A percentile compares a stretch with the other conserved stretches of the same genome.
Evolutionary conservation across 1,284 basidiomycete genomes (phyloP).

Genomic region (Pseudozyma sp.): DNA sequence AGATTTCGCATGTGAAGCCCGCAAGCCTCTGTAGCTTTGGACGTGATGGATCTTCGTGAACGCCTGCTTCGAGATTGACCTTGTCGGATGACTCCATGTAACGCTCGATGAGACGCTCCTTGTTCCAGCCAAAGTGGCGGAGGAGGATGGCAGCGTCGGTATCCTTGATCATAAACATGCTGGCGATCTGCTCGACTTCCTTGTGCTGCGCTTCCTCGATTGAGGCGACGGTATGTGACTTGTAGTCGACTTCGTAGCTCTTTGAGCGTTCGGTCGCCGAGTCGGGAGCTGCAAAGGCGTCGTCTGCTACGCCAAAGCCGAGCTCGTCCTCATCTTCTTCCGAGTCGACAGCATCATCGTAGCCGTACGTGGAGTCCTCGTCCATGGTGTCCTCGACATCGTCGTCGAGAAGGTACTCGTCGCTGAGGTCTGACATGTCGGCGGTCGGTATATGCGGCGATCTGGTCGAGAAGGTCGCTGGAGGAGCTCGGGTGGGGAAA

Average conservation of each 20-base stretch:
- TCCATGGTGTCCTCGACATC: slow-evolving; percentile 65
- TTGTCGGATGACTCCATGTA: slow-evolving; percentile 66
- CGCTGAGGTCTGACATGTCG: slow-evolving; percentile 51
- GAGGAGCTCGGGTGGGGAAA: neutral
- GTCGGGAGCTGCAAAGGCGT: slow-evolving; percentile 48
- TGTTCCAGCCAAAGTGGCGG: slow-evolving; percentile 91
- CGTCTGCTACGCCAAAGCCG: slow-evolving; percentile 49
- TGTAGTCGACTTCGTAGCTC: slow-evolving; percentile 64
- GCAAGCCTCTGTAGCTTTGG: slow-evolving; percentile 46
- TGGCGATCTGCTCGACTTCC: slow-evolving; percentile 64
- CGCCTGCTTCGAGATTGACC: slow-evolving; percentile 63
- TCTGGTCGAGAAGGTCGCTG: neutral
- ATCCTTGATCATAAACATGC: slow-evolving; percentile 65
- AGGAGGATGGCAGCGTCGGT: slow-evolving; percentile 80
- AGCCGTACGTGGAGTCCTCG: slow-evolving; percentile 61
- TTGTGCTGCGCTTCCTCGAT: slow-evolving; percentile 60
- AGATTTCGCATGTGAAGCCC: slow-evolving; percentile 65
- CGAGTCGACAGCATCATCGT: slow-evolving; percentile 37
- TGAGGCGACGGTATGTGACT: slow-evolving; percentile 45
- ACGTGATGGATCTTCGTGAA: slow-evolving; percentile 54
- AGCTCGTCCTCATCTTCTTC: slow-evolving; percentile 45
- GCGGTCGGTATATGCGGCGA: neutral
- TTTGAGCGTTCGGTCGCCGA: slow-evolving; percentile 52
- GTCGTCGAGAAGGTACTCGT: slow-evolving; percentile 47
- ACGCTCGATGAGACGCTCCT: slow-evolving; percentile 79